Evolutionary conservation across 345 rosid species (phyloP).

Genomic region (Eucalyptus grandis): DNA sequence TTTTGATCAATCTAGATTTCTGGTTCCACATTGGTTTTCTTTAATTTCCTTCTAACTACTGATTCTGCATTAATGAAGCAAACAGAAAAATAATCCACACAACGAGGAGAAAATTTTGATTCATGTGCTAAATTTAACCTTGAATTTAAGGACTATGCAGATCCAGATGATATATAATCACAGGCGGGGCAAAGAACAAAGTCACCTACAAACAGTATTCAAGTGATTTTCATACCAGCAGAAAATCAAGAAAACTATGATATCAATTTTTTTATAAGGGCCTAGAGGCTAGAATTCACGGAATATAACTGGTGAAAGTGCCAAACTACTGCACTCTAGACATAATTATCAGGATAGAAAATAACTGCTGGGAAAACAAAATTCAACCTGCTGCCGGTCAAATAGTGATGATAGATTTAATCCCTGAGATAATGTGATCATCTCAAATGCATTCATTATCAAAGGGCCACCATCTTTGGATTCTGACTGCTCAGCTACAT

Average conservation of each 20-base stretch:
- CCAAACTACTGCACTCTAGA: not conserved
- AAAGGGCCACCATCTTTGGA: constrained; percentile 43
- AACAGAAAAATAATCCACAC: not conserved
- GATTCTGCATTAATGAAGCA: not conserved
- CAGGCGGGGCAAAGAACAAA: not conserved
- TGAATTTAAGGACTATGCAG: not conserved
- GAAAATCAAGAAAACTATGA: not conserved
- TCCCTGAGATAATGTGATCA: constrained; percentile 90
- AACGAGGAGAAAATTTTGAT: not conserved
- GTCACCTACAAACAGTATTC: not conserved
- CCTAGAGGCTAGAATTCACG: not conserved
- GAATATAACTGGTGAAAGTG: not conserved
- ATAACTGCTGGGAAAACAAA: not conserved
- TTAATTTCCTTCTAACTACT: not conserved
- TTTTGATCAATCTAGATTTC: not conserved
- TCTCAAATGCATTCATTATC: constrained; percentile 94
- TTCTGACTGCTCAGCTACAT: constrained; percentile 46
- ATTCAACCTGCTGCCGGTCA: constrained; percentile 69
- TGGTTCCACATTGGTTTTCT: not conserved
- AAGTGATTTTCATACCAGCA: not conserved
- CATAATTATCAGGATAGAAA: not conserved
- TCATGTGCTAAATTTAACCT: not conserved
- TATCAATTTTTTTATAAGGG: not conserved
- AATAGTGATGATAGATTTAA: constrained; percentile 79
- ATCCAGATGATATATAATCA: not conserved